Conservation (phyloP, 345 rosid genomes). For the Anastatica hierochuntica region DNA sequence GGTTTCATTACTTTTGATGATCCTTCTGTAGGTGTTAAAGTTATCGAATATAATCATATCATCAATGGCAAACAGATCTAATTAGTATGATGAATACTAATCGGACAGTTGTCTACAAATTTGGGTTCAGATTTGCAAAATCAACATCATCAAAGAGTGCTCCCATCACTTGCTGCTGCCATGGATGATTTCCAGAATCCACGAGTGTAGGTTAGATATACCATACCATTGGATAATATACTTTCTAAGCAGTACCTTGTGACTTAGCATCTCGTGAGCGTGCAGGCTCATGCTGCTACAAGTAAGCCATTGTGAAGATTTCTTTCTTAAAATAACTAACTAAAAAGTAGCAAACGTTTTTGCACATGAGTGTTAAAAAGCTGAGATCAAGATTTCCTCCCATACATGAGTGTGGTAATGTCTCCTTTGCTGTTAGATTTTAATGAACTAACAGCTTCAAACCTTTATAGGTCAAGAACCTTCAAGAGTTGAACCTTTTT, state of each 20-base stretch:
- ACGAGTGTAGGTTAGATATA: conserved; percentile 84
- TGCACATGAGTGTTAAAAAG: neutral
- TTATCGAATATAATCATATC: too few species aligned
- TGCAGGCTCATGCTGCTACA: conserved; percentile 92
- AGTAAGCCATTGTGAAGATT: conserved; percentile 33
- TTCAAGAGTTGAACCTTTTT: too few species aligned
- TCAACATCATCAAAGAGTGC: conserved; percentile 72
- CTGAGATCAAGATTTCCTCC: conserved; percentile 79
- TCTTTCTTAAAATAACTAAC: neutral
- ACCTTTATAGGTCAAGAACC: too few species aligned
- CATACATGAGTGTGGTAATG: conserved; percentile 93
- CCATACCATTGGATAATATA: too few species aligned
- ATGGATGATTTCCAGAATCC: conserved; percentile 99
- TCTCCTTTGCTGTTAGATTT: conserved; percentile 98
- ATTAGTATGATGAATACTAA: too few species aligned
- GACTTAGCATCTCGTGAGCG: too few species aligned
- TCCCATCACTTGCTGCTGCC: conserved; percentile 78
- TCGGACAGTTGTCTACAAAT: conserved; percentile 96
- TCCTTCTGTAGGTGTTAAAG: too few species aligned
- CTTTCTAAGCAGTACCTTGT: too few species aligned
- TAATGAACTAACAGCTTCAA: too few species aligned
- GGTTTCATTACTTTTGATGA: too few species aligned
- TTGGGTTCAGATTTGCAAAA: conserved; percentile 98
- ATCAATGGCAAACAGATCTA: too few species aligned
- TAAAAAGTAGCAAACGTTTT: neutral